These are phyloP conservation scores for Suillus lakei DNA, from an alignment of 768 basidiomycete genomes.

Conservation along the genomic window DNA sequence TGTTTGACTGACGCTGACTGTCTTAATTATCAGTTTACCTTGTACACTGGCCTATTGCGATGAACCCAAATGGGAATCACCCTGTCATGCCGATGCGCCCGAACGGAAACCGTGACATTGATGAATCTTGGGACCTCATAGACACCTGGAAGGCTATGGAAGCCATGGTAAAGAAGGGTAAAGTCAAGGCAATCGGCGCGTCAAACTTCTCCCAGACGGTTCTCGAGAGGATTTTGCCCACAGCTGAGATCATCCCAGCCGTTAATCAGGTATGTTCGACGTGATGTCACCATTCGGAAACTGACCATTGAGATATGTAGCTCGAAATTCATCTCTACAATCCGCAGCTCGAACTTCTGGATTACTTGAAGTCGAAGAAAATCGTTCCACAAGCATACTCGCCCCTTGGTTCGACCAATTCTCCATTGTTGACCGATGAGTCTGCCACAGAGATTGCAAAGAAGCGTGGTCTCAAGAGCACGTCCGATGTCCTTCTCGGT, in stretches of 20 bases:
- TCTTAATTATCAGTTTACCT: slow-evolving; percentile 53
- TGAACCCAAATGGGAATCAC: slow-evolving; percentile 73
- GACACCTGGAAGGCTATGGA: slow-evolving; percentile 91
- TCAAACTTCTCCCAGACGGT: slow-evolving; percentile 76
- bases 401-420: slow-evolving; percentile 72
- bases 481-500: slow-evolving; percentile 63
- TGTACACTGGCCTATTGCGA: slow-evolving; percentile 81
- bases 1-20: neutral
- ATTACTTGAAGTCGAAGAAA: slow-evolving; percentile 64
- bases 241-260: slow-evolving; percentile 68
- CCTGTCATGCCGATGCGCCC: slow-evolving; percentile 60
- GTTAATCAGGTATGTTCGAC: slow-evolving; percentile 64
- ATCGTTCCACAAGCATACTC: slow-evolving; percentile 83
- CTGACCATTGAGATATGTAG: slow-evolving; percentile 35
- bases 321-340: slow-evolving; percentile 78
- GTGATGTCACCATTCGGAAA: neutral
- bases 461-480: slow-evolving; percentile 52
- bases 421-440: slow-evolving; percentile 69
- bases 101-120: slow-evolving; percentile 69
- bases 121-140: slow-evolving; percentile 64
- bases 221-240: slow-evolving; percentile 71
- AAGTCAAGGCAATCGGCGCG: slow-evolving; percentile 68
- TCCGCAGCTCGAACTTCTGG: slow-evolving; percentile 70
- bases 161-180: slow-evolving; percentile 67
- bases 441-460: slow-evolving; percentile 61